Evolutionary conservation across 768 basidiomycete genomes (phyloP), one percentile per base, ranked within the genome.

Genomic region (Daedaleopsis nitida): DNA sequence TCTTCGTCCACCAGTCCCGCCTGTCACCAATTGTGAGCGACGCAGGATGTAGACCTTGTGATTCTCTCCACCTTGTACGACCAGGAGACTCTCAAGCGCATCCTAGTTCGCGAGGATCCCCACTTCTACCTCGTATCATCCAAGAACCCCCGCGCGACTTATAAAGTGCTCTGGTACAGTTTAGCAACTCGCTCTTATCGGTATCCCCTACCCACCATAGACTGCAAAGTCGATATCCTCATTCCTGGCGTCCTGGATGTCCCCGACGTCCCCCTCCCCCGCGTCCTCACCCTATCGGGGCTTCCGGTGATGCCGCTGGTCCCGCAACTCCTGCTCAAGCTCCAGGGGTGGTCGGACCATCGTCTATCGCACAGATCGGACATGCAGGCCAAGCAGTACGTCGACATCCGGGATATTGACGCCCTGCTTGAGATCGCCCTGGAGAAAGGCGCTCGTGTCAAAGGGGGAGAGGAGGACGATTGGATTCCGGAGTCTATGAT

Each of bases 401-500:
- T 74, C 10, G 82, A 83, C 63, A 75, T 73, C 21, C 60, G 63
- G 16, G 82, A 83, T 62, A 75, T 84, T 43, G 62, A 65, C 8
- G 72, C 79, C 52, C 66, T 83, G 16, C 70, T 84, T 39, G 64
- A 66, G 10, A 67, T 81, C n/a, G 77, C 76, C 8, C 50, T 54
- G 3, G 24, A 55, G 7, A 37, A 50, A 27, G 53, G 55, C 5
- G 47, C 52, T 13, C 32, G 48, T 9, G 34, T 58, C 27, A 32
- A 32, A 47, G 44, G 52, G 11, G 56, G 38, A 16, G n/a, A 37
- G 27, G 57, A 49, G 14, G 39, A 10, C 32, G n/a, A 34, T 3
- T 63, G 62, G 62, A 38, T 63, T 16, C 57, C 62, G 10, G 34
- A 55, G 57, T 13, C 19, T 5, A 51, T 55, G 53, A 24, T 62